phyloP scores from a whole-genome alignment of 345 rosid species.

The Limnanthes douglasii region DNA sequence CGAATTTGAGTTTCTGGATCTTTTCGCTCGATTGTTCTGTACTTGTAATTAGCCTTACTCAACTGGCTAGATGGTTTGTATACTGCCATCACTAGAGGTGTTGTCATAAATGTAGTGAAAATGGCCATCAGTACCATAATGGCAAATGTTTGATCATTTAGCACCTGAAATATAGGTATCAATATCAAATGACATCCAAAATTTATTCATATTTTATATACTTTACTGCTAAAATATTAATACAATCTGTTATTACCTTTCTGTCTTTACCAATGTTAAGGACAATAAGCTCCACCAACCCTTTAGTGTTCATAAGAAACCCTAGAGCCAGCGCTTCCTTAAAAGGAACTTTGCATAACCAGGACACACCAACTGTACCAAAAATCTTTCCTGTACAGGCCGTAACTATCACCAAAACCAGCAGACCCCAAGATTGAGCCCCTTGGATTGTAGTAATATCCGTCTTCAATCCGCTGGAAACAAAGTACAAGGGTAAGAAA shows the following conservation, averaged over 20 bases:
- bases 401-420: slow-evolving; percentile 32
- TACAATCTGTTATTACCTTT: slow-evolving; percentile 11
- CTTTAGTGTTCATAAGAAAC: slow-evolving; percentile 58
- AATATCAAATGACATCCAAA: background rate
- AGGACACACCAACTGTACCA: slow-evolving; percentile 29
- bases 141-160: slow-evolving; percentile 44
- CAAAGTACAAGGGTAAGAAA: slow-evolving; percentile 40
- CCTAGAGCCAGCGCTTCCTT: slow-evolving; percentile 41
- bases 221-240: background rate
- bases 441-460: slow-evolving; percentile 29
- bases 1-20: slow-evolving; percentile 22
- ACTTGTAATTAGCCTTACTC: slow-evolving; percentile 18
- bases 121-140: slow-evolving; percentile 54
- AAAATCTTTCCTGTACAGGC: slow-evolving; percentile 41
- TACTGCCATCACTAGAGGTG: slow-evolving; percentile 44
- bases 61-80: slow-evolving; percentile 35
- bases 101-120: slow-evolving; percentile 54
- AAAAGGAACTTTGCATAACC: slow-evolving; percentile 23
- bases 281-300: slow-evolving; percentile 22
- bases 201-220: background rate
- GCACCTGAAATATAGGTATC: slow-evolving; percentile 16
- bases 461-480: slow-evolving; percentile 40
- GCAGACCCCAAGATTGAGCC: slow-evolving; percentile 27
- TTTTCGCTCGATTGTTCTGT: slow-evolving; percentile 23
- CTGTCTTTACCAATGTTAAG: slow-evolving; percentile 51